These are phyloP conservation scores for Graphiopsis chlorocephala DNA, from an alignment of 2,329 filamentous ascomycete species.

Conservation along the genomic window DNA sequence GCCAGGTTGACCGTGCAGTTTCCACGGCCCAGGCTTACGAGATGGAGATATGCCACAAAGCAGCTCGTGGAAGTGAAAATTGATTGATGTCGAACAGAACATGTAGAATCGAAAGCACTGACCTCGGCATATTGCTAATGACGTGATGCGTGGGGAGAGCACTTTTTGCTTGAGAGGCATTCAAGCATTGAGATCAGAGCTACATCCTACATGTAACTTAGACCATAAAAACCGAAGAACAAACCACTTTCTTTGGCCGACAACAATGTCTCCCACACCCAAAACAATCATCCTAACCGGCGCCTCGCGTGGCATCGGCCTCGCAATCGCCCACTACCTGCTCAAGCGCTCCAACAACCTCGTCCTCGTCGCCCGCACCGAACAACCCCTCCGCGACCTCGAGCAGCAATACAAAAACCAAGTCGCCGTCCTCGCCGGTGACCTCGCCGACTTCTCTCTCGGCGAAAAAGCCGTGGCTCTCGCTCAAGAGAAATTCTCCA, in stretches of 20 bases:
- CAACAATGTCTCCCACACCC: neutral
- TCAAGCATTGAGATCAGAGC: neutral
- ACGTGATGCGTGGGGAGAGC: neutral
- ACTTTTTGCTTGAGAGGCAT: neutral
- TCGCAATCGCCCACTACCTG: slow-evolving; percentile 59
- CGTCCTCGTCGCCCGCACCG: slow-evolving; percentile 55
- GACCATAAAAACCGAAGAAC: neutral
- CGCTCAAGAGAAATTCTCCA: slow-evolving; percentile 62
- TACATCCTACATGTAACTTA: neutral
- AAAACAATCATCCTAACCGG: slow-evolving; percentile 54
- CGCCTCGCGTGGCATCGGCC: slow-evolving; percentile 65
- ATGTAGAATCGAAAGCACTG: no score
- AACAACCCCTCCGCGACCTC: slow-evolving; percentile 53
- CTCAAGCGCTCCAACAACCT: slow-evolving; percentile 56
- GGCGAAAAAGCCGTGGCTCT: slow-evolving; percentile 62
- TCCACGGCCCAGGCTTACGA: no score
- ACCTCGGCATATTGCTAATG: neutral
- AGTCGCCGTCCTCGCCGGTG: slow-evolving; percentile 57
- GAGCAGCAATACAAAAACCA: slow-evolving; percentile 51
- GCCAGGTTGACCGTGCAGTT: no score
- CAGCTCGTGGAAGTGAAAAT: no score
- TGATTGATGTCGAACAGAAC: no score
- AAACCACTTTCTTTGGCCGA: no score
- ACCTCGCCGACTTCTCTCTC: slow-evolving; percentile 54
- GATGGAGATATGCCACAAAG: no score